Percentiles rank a stretch among this genome's conserved stretches.
Conservation (phyloP, 2,329 filamentous ascomycete species). For the Penicillium italicum region DNA sequence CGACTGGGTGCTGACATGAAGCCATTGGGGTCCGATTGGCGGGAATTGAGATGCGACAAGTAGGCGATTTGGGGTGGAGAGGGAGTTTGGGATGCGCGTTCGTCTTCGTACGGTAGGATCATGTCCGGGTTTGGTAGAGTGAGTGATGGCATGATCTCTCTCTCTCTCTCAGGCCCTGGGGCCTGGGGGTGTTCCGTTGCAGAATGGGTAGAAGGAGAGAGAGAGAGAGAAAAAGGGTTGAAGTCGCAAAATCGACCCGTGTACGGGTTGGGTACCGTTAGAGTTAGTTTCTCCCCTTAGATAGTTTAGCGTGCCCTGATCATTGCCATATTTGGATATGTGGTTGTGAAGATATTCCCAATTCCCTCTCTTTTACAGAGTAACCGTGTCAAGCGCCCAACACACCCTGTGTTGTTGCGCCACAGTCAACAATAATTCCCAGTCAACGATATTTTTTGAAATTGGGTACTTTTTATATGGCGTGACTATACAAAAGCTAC, state of each 20-base stretch:
- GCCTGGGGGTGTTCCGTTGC: conserved; percentile 4
- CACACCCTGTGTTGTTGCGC: too few species aligned
- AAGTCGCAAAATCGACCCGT: neutral
- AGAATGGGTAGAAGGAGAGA: neutral
- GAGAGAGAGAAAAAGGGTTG: neutral
- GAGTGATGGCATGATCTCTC: conserved; percentile 62
- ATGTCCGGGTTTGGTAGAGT: conserved; percentile 91
- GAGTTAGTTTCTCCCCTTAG: conserved; percentile 16
- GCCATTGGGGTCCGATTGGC: conserved; percentile 27
- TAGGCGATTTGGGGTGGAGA: conserved; percentile 51
- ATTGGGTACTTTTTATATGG: too few species aligned
- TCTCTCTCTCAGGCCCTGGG: conserved; percentile 10
- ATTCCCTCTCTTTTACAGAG: neutral
- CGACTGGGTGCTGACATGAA: conserved; percentile 5
- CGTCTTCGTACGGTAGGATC: conserved; percentile 76
- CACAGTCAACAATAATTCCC: too few species aligned
- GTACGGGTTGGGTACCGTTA: neutral
- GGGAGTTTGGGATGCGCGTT: conserved; percentile 46
- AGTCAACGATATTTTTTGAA: too few species aligned
- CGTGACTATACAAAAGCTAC: too few species aligned
- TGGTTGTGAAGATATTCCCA: conserved; percentile 11
- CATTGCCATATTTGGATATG: conserved; percentile 19
- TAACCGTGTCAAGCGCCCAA: too few species aligned
- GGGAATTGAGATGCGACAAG: conserved; percentile 42
- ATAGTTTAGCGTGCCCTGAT: conserved; percentile 23